These are phyloP conservation scores for Calocybe gangraenosa DNA, from an alignment of 768 basidiomycete genomes.

Conservation along the genomic window DNA sequence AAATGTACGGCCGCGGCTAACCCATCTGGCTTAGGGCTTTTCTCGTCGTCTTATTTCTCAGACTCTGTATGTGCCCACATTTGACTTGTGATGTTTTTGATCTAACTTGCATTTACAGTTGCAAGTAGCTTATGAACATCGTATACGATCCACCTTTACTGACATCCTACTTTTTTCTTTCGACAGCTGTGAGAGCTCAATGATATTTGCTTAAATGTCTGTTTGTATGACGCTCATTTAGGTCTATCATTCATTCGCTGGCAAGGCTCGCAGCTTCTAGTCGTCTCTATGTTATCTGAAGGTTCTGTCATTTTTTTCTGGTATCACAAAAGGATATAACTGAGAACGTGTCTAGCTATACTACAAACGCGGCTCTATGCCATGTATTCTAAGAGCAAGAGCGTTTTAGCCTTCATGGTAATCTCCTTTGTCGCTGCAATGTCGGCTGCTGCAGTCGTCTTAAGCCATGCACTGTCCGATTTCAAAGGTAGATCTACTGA, in stretches of 20 bases:
- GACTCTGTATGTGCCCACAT: conserved; percentile 21
- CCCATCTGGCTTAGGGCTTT: conserved; percentile 30
- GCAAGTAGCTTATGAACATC: conserved; percentile 20
- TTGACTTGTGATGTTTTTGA: too few relatives aligned
- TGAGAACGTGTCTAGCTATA: conserved; percentile 37
- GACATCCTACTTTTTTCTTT: conserved; percentile 1
- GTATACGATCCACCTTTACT: not conserved
- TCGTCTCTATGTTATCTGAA: conserved; percentile 52
- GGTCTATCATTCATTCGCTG: conserved; percentile 47
- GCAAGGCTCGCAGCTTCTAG: conserved; percentile 59
- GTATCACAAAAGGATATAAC: not conserved
- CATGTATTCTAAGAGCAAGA: conserved; percentile 50
- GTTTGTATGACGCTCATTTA: conserved; percentile 10
- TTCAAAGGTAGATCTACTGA: conserved; percentile 33
- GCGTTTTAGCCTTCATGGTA: conserved; percentile 44
- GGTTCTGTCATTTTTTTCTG: conserved; percentile 22
- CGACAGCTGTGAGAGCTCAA: conserved; percentile 13
- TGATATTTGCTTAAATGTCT: not conserved
- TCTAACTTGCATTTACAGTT: conserved; percentile 18
- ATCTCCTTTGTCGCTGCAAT: conserved; percentile 33
- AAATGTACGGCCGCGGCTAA: not conserved
- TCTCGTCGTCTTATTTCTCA: conserved; percentile 30
- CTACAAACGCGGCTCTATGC: conserved; percentile 61
- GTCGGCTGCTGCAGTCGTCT: conserved; percentile 37
- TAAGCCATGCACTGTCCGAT: conserved; percentile 37